Conservation (phyloP, 257 asterid genomes). For the Parsonsia alboflavescens region DNA sequence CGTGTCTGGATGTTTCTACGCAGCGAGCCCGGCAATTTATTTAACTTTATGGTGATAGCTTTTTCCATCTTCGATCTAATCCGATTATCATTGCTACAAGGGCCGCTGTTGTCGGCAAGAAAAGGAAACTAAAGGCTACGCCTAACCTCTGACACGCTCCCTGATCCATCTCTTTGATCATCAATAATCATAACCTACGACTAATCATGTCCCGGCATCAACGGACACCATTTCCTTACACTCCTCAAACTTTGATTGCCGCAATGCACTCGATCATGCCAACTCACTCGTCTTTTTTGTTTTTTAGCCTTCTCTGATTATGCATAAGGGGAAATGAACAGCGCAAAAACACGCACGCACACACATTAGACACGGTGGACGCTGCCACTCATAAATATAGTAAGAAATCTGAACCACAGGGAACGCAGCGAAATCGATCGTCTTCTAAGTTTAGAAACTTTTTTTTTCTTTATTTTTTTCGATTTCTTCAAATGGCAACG, state of each 20-base stretch:
- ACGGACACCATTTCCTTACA: background rate
- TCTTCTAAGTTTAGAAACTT: conserved; percentile 7
- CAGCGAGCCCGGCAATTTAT: too few species aligned
- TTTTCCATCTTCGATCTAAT: too few species aligned
- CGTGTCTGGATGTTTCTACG: too few species aligned
- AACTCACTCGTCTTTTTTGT: background rate
- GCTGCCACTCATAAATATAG: conserved; percentile 20
- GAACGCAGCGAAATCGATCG: background rate
- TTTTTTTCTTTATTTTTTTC: background rate
- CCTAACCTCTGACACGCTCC: background rate
- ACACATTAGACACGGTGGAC: conserved; percentile 20
- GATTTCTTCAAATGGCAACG: conserved; percentile 22
- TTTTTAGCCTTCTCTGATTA: background rate
- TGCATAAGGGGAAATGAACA: background rate
- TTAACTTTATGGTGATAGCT: too few species aligned
- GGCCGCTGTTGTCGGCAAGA: conserved; percentile 18
- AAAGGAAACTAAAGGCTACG: background rate
- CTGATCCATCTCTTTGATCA: background rate
- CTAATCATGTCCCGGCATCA: background rate
- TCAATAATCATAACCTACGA: background rate
- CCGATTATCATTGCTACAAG: too few species aligned
- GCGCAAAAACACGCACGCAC: background rate
- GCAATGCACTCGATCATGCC: background rate
- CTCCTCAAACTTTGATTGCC: background rate
- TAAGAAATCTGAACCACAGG: background rate